A percentile compares a stretch with the other conserved stretches of the same genome.
These are phyloP conservation scores for Dipodascus geniculatus DNA, from an alignment of 805 yeast species.

Conservation along the genomic window DNA sequence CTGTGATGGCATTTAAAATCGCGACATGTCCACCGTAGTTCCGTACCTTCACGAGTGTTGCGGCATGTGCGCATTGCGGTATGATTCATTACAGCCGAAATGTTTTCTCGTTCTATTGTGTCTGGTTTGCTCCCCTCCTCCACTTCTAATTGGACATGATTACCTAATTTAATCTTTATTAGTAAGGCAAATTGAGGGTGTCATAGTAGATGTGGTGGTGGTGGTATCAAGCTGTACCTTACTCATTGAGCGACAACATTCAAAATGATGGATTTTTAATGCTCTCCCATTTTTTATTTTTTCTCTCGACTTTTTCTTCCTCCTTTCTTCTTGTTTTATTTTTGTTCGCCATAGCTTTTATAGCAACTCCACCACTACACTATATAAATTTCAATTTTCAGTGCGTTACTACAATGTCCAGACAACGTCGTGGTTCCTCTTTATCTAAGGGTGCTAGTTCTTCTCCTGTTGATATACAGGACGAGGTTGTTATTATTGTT, in stretches of 20 bases:
- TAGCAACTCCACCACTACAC: too few species aligned
- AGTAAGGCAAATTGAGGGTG: not conserved
- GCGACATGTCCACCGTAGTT: too few species aligned
- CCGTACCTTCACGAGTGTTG: too few species aligned
- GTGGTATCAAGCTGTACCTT: not conserved
- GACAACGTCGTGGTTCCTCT: slow-evolving; percentile 1
- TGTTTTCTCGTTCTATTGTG: not conserved
- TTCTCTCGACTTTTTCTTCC: not conserved
- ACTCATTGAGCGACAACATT: not conserved
- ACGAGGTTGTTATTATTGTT: slow-evolving; percentile 63
- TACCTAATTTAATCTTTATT: not conserved
- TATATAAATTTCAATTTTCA: too few species aligned
- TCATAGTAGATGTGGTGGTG: not conserved
- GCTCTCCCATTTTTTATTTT: not conserved
- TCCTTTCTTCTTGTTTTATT: not conserved
- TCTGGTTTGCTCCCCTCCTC: not conserved
- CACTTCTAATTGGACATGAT: not conserved
- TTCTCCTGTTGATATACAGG: slow-evolving; percentile 32
- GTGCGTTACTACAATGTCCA: not conserved
- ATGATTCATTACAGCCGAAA: not conserved
- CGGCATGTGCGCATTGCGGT: too few species aligned
- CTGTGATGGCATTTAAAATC: too few species aligned
- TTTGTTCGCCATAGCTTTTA: too few species aligned
- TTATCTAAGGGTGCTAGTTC: not conserved
- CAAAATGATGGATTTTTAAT: not conserved